Conservation (phyloP, 2,329 filamentous ascomycete genomes). For the Clonostachys byssicola region DNA sequence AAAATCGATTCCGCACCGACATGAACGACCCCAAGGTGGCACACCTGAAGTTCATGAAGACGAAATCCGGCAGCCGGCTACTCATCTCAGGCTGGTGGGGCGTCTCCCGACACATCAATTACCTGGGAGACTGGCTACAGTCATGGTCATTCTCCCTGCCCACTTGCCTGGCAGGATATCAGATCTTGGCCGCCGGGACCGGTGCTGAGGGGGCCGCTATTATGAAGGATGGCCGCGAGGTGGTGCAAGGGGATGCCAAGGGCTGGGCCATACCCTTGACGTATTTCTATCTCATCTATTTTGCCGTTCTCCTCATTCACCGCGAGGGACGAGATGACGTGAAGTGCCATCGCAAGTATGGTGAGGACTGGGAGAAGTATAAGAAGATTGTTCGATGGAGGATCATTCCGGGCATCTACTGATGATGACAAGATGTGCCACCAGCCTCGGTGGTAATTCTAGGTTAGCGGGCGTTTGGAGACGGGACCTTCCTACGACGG, state of each 20-base stretch:
- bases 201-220: constrained; percentile 48
- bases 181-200: constrained; percentile 56
- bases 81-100: constrained; percentile 93
- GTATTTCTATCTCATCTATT: constrained; percentile 94
- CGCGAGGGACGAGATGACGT: constrained; percentile 84
- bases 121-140: constrained; percentile 93
- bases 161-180: constrained; percentile 79
- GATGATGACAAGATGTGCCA: too few relatives aligned
- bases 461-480: too few relatives aligned
- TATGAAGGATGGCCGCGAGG: constrained; percentile 55
- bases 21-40: constrained; percentile 74
- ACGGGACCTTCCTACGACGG: too few relatives aligned
- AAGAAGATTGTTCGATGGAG: constrained; percentile 75
- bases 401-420: constrained; percentile 86
- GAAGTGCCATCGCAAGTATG: constrained; percentile 89
- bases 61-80: constrained; percentile 74
- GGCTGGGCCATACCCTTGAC: constrained; percentile 87
- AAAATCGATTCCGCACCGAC: constrained; percentile 89
- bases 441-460: too few relatives aligned
- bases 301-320: constrained; percentile 80
- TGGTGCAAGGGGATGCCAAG: constrained; percentile 67
- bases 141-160: constrained; percentile 87
- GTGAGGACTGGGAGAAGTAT: constrained; percentile 87
- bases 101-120: constrained; percentile 87
- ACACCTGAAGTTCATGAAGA: constrained; percentile 83